A percentile compares a stretch with the other conserved stretches of the same genome.
phyloP scores from a whole-genome alignment of 2,329 filamentous ascomycete genomes.

The Blumeria hordei region DNA sequence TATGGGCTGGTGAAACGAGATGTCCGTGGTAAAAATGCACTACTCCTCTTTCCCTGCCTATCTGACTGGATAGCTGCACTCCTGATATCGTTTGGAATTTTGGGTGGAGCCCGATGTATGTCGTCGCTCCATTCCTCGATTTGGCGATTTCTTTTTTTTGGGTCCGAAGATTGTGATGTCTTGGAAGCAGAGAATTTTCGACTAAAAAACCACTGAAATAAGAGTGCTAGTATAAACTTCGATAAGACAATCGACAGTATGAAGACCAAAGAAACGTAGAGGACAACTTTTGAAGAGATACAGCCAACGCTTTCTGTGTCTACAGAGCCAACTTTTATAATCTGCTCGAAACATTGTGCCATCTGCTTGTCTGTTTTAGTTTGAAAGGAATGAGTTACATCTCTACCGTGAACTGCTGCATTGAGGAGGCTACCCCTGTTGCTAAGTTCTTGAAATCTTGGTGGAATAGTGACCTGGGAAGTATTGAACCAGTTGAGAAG shows the following conservation, averaged over 20 bases:
- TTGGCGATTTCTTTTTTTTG: conserved; percentile 67
- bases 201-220: conserved; percentile 94
- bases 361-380: conserved; percentile 53
- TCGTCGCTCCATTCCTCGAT: conserved; percentile 98
- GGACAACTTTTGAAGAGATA: conserved; percentile 89
- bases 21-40: conserved; percentile 70
- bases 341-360: conserved; percentile 72
- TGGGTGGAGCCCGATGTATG: conserved; percentile 76
- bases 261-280: conserved; percentile 79
- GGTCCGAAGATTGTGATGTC: conserved; percentile 59
- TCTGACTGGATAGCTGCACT: conserved; percentile 40
- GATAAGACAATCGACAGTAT: conserved; percentile 72
- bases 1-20: conserved; percentile 88
- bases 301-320: conserved; percentile 93
- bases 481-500: conserved; percentile 78
- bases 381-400: conserved; percentile 76
- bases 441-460: conserved; percentile 57
- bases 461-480: conserved; percentile 50
- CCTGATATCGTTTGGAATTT: conserved; percentile 50
- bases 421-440: conserved; percentile 36
- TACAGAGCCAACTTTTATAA: conserved; percentile 85
- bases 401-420: conserved; percentile 48
- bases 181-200: conserved; percentile 64
- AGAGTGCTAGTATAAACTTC: conserved; percentile 68
- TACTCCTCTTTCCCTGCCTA: conserved; percentile 54